Percentiles rank a stretch among this genome's conserved stretches.
Conservation (phyloP, 2,329 filamentous ascomycete species). For the Beauveria brongniartii region DNA sequence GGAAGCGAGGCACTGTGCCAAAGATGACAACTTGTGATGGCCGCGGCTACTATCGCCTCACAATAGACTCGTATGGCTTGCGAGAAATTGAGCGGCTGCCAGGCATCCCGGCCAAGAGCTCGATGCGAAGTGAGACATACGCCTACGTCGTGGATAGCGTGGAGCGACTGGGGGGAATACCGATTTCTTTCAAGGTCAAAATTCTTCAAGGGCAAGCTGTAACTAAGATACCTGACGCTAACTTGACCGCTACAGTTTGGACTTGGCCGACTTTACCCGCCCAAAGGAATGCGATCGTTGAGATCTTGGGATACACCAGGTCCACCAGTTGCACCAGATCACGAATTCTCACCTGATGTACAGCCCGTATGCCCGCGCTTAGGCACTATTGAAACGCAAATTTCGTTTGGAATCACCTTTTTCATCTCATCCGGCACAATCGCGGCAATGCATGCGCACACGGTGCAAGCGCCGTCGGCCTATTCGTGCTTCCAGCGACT, state of each 20-base stretch:
- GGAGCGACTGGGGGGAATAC: not conserved
- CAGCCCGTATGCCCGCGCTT: not conserved
- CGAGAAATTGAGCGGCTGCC: slow-evolving; percentile 2
- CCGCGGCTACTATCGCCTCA: not conserved
- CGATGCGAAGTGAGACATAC: not conserved
- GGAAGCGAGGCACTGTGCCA: not conserved
- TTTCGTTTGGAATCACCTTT: slow-evolving; percentile 6
- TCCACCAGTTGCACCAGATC: not conserved
- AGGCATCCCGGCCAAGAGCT: not conserved
- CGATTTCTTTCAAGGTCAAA: slow-evolving; percentile 1
- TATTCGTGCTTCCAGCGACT: slow-evolving; percentile 5
- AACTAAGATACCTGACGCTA: not conserved
- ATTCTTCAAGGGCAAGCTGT: not conserved
- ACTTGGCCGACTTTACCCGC: slow-evolving; percentile 1
- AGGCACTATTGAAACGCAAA: slow-evolving; percentile 1
- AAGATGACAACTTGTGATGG: not conserved
- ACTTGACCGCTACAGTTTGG: not conserved
- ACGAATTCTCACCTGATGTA: not conserved
- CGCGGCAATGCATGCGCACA: slow-evolving; percentile 6
- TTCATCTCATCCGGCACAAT: slow-evolving; percentile 6
- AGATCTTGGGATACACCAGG: slow-evolving; percentile 4
- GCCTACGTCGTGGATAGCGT: not conserved
- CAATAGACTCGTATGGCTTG: not conserved
- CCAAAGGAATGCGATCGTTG: not conserved
- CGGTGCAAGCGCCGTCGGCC: slow-evolving; percentile 1